These are phyloP conservation scores for Penicillium brasilianum DNA, from an alignment of 2,329 filamentous ascomycete species.

Conservation along the genomic window DNA sequence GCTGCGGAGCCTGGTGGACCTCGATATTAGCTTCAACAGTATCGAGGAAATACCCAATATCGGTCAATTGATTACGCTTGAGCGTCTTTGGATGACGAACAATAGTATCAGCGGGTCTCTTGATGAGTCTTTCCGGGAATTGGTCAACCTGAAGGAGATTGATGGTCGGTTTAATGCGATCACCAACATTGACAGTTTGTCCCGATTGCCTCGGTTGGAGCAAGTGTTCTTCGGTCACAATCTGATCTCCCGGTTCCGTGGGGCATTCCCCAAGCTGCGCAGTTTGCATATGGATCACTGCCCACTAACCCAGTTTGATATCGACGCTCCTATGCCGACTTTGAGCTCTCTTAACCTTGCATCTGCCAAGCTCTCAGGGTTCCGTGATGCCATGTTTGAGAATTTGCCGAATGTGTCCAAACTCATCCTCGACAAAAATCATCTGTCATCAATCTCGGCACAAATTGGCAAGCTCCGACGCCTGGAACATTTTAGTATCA, in stretches of 20 bases:
- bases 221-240: conserved; percentile 92
- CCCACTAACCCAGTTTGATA: conserved; percentile 90
- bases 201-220: conserved; percentile 82
- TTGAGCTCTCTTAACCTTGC: conserved; percentile 87
- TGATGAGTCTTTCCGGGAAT: conserved; percentile 71
- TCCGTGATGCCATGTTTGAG: conserved; percentile 83
- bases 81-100: conserved; percentile 93
- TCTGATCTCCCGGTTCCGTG: conserved; percentile 84
- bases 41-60: conserved; percentile 81
- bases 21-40: conserved; percentile 96
- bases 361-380: conserved; percentile 85
- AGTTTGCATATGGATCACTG: conserved; percentile 91
- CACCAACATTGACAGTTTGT: conserved; percentile 84
- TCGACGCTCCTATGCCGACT: conserved; percentile 76
- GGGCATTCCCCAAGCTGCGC: conserved; percentile 82
- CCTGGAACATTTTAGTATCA: conserved; percentile 91
- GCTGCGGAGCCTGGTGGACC: conserved; percentile 80
- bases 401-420: conserved; percentile 87
- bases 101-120: conserved; percentile 81
- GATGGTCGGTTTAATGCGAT: conserved; percentile 94
- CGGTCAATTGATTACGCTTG: conserved; percentile 76
- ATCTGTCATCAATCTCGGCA: conserved; percentile 85
- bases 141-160: conserved; percentile 81
- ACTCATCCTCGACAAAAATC: conserved; percentile 90
- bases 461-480: conserved; percentile 83